A percentile compares a stretch with the other conserved stretches of the same genome.
These are phyloP conservation scores for Auricularia cornea DNA, from an alignment of 768 basidiomycete species.

Conservation along the genomic window DNA sequence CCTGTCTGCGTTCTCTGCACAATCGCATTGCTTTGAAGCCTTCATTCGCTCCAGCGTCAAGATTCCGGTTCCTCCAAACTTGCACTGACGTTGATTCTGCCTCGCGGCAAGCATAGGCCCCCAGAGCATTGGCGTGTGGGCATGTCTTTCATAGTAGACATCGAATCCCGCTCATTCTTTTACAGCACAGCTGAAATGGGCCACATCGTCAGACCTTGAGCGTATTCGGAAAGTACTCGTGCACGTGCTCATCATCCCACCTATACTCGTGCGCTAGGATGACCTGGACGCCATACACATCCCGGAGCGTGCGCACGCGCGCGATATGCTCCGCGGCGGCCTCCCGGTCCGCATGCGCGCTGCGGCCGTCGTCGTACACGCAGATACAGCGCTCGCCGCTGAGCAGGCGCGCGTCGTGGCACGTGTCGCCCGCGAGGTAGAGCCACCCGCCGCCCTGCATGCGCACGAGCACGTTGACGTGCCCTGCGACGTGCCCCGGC, in stretches of 20 bases:
- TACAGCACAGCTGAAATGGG: too few species aligned
- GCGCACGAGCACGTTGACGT: constrained; percentile 46
- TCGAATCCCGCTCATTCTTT: too few species aligned
- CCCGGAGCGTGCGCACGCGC: not conserved
- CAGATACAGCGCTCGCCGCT: constrained; percentile 28
- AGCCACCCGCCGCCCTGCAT: constrained; percentile 42
- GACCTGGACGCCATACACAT: not conserved
- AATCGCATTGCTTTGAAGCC: too few species aligned
- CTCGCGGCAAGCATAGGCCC: too few species aligned
- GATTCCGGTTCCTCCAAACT: too few species aligned
- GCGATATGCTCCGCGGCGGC: not conserved
- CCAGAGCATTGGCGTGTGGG: too few species aligned
- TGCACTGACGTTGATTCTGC: too few species aligned
- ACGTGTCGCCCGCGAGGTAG: constrained; percentile 47
- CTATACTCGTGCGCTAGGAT: not conserved
- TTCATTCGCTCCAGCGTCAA: too few species aligned
- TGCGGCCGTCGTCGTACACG: constrained; percentile 23
- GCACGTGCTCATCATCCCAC: not conserved
- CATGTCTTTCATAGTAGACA: too few species aligned
- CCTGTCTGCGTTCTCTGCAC: too few species aligned
- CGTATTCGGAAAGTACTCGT: not conserved
- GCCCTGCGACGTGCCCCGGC: constrained; percentile 48
- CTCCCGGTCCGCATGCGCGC: not conserved
- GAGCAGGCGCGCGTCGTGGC: constrained; percentile 45
- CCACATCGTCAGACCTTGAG: too few species aligned